phyloP scores from a whole-genome alignment of 139 green algal species.

The Astrephomene gubernaculifera region DNA sequence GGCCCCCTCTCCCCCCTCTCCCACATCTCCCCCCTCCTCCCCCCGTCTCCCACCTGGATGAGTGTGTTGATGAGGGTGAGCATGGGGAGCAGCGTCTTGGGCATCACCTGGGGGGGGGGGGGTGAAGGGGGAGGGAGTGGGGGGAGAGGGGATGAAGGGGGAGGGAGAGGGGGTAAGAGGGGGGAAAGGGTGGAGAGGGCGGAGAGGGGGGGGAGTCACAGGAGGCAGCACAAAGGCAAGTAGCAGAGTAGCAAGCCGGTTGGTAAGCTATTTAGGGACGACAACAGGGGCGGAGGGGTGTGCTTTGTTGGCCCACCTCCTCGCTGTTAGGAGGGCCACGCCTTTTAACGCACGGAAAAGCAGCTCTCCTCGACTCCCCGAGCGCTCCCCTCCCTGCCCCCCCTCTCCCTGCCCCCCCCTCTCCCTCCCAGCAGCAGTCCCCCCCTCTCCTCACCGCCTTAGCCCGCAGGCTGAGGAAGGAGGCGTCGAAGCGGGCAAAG shows the following conservation, averaged over 20 bases:
- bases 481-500: constrained; percentile 87
- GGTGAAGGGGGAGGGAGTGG: neutral
- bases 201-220: too few relatives aligned
- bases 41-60: constrained; percentile 59
- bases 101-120: constrained; percentile 67
- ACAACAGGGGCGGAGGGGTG: too few relatives aligned
- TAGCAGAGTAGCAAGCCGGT: too few relatives aligned
- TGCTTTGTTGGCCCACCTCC: too few relatives aligned
- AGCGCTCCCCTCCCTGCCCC: neutral
- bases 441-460: constrained; percentile 60
- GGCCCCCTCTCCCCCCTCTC: too few relatives aligned
- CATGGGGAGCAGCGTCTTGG: constrained; percentile 73
- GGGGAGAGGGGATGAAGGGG: neutral
- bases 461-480: constrained; percentile 82
- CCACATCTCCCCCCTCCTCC: neutral
- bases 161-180: neutral
- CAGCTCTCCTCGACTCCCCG: neutral
- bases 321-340: too few relatives aligned
- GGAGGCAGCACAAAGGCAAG: too few relatives aligned
- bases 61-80: constrained; percentile 79
- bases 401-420: neutral
- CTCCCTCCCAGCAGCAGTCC: neutral
- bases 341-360: too few relatives aligned
- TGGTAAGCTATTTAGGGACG: too few relatives aligned
- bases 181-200: neutral